phyloP scores from a whole-genome alignment of 305 asterid species.

The Fraxinus paxiana region DNA sequence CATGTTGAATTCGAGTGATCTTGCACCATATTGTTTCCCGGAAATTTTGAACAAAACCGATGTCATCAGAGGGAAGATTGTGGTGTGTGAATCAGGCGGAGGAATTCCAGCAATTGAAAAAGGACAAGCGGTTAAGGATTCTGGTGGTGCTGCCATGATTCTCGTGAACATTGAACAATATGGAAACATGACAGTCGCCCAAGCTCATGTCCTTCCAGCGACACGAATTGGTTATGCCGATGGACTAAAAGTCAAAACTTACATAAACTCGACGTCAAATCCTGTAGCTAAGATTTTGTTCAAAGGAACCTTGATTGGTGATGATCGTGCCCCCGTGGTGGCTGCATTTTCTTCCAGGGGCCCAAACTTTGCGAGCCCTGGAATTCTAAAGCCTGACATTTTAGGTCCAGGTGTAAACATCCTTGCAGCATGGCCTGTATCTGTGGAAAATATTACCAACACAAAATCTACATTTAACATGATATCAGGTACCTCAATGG shows the following conservation, averaged over 20 bases:
- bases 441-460: constrained; percentile 22
- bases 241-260: constrained; percentile 32
- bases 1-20: neutral
- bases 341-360: constrained; percentile 48
- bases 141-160: constrained; percentile 57
- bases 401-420: constrained; percentile 41
- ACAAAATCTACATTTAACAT: constrained; percentile 27
- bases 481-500: constrained; percentile 47
- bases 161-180: constrained; percentile 20
- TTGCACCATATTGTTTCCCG: constrained; percentile 8
- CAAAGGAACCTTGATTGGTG: constrained; percentile 39
- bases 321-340: constrained; percentile 30
- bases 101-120: neutral
- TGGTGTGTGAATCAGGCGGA: constrained; percentile 26
- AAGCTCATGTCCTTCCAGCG: constrained; percentile 34
- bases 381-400: constrained; percentile 49
- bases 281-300: constrained; percentile 34
- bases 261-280: constrained; percentile 29
- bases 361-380: constrained; percentile 38
- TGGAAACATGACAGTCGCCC: constrained; percentile 17
- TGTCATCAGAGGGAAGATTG: constrained; percentile 38
- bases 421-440: constrained; percentile 40
- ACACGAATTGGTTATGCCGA: constrained; percentile 26
- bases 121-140: constrained; percentile 38
- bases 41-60: constrained; percentile 24